phyloP scores from a whole-genome alignment of 1,284 basidiomycete species.

The Cryptococcus sp. region DNA sequence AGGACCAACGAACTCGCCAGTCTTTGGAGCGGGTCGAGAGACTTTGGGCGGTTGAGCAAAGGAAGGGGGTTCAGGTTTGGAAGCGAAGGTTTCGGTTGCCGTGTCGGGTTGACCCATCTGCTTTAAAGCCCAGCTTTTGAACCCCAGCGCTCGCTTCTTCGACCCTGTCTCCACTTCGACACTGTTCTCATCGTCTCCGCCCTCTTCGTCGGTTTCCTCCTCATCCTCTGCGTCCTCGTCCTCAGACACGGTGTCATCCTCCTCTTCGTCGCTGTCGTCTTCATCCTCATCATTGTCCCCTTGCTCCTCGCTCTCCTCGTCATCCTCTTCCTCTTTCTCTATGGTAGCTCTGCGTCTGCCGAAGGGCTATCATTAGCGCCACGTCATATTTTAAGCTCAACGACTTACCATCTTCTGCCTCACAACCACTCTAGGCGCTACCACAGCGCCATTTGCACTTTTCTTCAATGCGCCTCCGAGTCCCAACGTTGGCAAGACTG shows the following conservation, averaged over 20 bases:
- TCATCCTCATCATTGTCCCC: constrained; percentile 9
- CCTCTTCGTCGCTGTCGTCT: constrained; percentile 11
- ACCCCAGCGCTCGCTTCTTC: constrained; percentile 52
- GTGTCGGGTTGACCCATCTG: constrained; percentile 50
- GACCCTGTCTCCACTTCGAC: constrained; percentile 16
- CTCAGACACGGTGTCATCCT: constrained; percentile 8
- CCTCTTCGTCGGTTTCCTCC: constrained; percentile 14
- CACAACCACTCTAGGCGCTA: constrained; percentile 30
- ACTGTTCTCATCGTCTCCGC: constrained; percentile 19
- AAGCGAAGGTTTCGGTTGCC: background rate
- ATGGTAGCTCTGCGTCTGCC: constrained; percentile 6
- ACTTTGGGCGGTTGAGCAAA: constrained; percentile 10
- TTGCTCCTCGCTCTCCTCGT: constrained; percentile 13
- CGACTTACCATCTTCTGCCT: constrained; percentile 11
- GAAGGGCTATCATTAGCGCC: background rate
- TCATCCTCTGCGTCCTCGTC: constrained; percentile 13
- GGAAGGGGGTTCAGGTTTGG: constrained; percentile 9
- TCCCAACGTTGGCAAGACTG: constrained; percentile 2
- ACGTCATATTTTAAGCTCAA: background rate
- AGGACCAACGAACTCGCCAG: constrained; percentile 40
- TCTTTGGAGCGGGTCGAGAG: constrained; percentile 14
- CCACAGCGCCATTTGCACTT: constrained; percentile 17
- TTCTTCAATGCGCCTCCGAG: constrained; percentile 29
- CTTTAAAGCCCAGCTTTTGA: constrained; percentile 79
- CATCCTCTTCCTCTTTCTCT: constrained; percentile 12